phyloP scores from a whole-genome alignment of 164 flowering plant genomes.

The Liriodendron chinense region DNA sequence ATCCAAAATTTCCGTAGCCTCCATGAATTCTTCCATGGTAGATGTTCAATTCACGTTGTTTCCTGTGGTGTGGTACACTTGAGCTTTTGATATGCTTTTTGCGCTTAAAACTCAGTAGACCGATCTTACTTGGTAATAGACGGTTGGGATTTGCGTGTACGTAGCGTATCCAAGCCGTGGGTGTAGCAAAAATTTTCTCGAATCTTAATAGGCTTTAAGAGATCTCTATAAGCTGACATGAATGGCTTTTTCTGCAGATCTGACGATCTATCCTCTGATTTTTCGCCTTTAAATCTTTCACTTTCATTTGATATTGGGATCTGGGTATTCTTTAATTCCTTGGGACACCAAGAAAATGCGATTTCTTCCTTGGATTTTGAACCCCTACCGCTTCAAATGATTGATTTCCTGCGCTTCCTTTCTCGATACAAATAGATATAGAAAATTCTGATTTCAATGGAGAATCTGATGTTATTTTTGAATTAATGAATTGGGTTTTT shows the following conservation, averaged over 20 bases:
- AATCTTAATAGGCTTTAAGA: too few relatives aligned
- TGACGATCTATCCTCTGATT: background rate
- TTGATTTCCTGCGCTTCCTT: background rate
- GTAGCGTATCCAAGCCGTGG: too few relatives aligned
- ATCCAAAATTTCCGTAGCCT: too few relatives aligned
- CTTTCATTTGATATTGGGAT: slow-evolving; percentile 12
- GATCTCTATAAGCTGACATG: background rate
- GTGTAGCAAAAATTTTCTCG: too few relatives aligned
- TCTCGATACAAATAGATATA: background rate
- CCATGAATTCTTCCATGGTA: too few relatives aligned
- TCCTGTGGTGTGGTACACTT: too few relatives aligned
- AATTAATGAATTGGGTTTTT: background rate
- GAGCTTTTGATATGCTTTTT: too few relatives aligned
- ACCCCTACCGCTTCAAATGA: background rate
- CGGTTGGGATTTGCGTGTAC: too few relatives aligned
- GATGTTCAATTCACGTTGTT: too few relatives aligned
- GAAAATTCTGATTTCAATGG: background rate
- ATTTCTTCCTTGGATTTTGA: background rate
- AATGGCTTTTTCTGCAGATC: background rate
- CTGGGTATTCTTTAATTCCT: slow-evolving; percentile 14
- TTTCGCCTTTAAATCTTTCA: background rate
- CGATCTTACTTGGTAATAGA: too few relatives aligned
- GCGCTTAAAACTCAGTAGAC: too few relatives aligned
- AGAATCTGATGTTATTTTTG: background rate
- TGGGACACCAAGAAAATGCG: background rate